Base-by-base conservation (phyloP, 805 yeast genomes). In the Kluyveromyces dobzhanskii region DNA sequence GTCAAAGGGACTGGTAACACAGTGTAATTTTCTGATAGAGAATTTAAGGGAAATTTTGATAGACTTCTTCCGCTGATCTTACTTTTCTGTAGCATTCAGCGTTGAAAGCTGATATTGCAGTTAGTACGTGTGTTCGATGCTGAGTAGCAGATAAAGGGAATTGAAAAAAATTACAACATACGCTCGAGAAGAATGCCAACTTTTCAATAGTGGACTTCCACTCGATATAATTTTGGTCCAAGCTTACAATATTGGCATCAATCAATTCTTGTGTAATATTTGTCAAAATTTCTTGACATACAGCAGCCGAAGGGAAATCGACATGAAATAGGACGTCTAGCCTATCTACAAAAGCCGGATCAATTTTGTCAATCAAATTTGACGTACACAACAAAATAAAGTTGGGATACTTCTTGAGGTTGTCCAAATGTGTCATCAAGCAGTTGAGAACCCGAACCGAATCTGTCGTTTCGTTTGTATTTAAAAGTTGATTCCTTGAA, bases 301-400 rank as follows among this genome's bases (percentile, higher is more conserved):
- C 32, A 2, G 14, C 14, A 23, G 28, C 35, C n/a, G 57, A 49
- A 8, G 73, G 73, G 26, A 46, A 55, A 2, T 61, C 58, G 4
- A 69, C 53, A 30, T 44, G 47, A 39, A 65, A 66, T 1, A 55
- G 46, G 4, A 56, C 58, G 41, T 67, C 73, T 4, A 65, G 65
- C 31, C 75, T 51, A 50, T 69, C 75, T 4, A 66, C 29, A 42
- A 70, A 70, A 1, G 75, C 75, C 1, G 59, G 51, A 50, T 70
- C 75, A 19, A 70, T 49, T 3, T 65, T 56, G 11, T 53, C 48
- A 7, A 64, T 25, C 24, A 66, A 42, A 43, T 70, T 70, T 1
- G 73, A 64, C 3, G 73, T 70, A 1, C 73, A 59, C 16, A 69
- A 48, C 1, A 69, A 50, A 4, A 65, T 41, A 23, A 65, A 49